These are phyloP conservation scores for Hysterium pulicare DNA, from an alignment of 2,329 filamentous ascomycete species.

Conservation along the genomic window DNA sequence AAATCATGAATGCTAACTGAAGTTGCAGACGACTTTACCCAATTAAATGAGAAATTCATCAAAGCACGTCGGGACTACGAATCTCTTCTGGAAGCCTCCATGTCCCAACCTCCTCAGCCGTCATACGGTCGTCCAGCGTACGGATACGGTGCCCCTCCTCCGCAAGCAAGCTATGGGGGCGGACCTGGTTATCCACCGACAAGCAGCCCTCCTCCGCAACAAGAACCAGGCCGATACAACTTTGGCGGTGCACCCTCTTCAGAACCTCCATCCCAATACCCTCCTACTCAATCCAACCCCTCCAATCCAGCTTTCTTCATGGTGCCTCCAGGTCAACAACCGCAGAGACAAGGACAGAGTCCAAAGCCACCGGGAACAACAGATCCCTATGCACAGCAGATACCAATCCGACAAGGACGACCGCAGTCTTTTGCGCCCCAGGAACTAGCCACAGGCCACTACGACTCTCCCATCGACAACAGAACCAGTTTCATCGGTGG, in stretches of 20 bases:
- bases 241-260: conserved; percentile 30
- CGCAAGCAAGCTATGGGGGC: conserved; percentile 19
- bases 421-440: conserved; percentile 43
- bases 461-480: conserved; percentile 47
- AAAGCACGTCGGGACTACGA: conserved; percentile 97
- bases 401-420: conserved; percentile 28
- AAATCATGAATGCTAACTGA: conserved; percentile 9
- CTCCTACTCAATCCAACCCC: conserved; percentile 28
- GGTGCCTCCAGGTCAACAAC: conserved; percentile 30
- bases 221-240: conserved; percentile 26
- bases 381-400: conserved; percentile 40
- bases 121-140: conserved; percentile 63
- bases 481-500: conserved; percentile 36
- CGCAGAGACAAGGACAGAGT: conserved; percentile 25
- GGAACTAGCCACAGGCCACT: conserved; percentile 46
- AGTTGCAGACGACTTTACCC: conserved; percentile 84
- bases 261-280: conserved; percentile 36
- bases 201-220: conserved; percentile 29
- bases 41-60: conserved; percentile 99
- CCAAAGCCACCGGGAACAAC: conserved; percentile 26
- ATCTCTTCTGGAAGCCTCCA: conserved; percentile 89
- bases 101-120: conserved; percentile 85
- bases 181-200: conserved; percentile 29
- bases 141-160: conserved; percentile 31
- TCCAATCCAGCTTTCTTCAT: conserved; percentile 39